Evolutionary conservation across 257 asterid genomes (phyloP).

Genomic region (Ocimum tenuiflorum): DNA sequence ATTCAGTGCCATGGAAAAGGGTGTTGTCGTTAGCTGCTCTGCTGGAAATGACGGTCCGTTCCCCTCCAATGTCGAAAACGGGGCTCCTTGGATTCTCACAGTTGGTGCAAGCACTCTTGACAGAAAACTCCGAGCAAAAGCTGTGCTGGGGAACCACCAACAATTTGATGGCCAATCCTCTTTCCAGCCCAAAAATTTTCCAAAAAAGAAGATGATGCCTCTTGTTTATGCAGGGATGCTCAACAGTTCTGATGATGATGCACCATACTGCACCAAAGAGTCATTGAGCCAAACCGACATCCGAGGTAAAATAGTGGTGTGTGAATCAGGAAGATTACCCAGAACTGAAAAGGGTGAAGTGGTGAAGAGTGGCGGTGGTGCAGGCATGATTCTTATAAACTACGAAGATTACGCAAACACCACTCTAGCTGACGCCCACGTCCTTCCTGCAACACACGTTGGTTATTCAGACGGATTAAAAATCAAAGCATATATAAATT

Average conservation of each 20-base stretch:
- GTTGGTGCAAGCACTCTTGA: slow-evolving; percentile 33
- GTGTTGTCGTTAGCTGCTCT: slow-evolving; percentile 23
- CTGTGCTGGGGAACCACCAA: slow-evolving; percentile 12
- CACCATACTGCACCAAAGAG: background rate
- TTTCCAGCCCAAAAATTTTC: background rate
- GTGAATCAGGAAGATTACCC: background rate
- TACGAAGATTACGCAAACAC: background rate
- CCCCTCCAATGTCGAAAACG: background rate
- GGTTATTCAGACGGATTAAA: background rate
- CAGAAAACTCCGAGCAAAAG: slow-evolving; percentile 18
- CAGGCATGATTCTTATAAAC: background rate
- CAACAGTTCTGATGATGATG: background rate
- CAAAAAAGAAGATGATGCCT: background rate
- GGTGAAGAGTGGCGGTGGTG: background rate
- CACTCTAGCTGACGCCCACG: background rate
- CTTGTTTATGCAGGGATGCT: background rate
- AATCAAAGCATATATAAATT: background rate
- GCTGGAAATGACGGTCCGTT: slow-evolving; percentile 26
- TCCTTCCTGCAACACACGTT: background rate
- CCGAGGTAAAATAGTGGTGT: background rate
- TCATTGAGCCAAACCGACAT: background rate
- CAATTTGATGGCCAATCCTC: slow-evolving; percentile 10
- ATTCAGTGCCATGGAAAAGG: slow-evolving; percentile 23
- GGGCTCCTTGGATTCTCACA: slow-evolving; percentile 32
- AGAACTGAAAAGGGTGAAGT: background rate